Evolutionary conservation across 495 filamentous ascomycete genomes (phyloP).

Genomic region (Penicillium longicatenatum): DNA sequence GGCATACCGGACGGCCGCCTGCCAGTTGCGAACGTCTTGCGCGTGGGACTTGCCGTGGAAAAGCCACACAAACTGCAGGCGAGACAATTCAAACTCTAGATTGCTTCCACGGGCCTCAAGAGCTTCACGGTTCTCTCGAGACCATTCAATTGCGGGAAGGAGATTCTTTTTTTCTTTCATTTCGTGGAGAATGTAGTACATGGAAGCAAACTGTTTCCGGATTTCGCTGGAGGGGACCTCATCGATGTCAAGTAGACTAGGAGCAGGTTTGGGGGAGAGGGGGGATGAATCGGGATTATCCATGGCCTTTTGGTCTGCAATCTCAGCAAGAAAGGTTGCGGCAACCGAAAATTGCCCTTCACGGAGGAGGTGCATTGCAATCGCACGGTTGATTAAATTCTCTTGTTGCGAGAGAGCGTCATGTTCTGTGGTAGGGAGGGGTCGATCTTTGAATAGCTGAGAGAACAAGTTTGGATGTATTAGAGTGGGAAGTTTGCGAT

Average conservation of each 20-base stretch:
- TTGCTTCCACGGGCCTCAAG: constrained; percentile 86
- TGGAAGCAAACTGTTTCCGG: constrained; percentile 77
- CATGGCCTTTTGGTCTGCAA: constrained; percentile 34
- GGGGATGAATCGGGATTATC: constrained; percentile 15
- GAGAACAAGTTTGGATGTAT: not conserved
- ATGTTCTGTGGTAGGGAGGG: constrained; percentile 73
- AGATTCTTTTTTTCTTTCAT: constrained; percentile 71
- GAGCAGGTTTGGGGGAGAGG: constrained; percentile 19
- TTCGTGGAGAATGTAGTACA: constrained; percentile 86
- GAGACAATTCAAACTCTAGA: constrained; percentile 90
- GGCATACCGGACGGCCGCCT: constrained; percentile 73
- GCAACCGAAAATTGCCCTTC: constrained; percentile 93
- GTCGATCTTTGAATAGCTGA: constrained; percentile 75
- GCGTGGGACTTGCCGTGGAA: constrained; percentile 55
- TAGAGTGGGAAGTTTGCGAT: not conserved
- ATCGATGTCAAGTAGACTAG: constrained; percentile 46
- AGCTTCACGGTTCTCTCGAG: constrained; percentile 63
- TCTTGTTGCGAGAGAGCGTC: constrained; percentile 79
- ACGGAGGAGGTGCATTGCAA: constrained; percentile 92
- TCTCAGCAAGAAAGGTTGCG: constrained; percentile 73
- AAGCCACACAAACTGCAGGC: constrained; percentile 83
- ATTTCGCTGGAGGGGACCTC: constrained; percentile 66
- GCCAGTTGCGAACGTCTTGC: constrained; percentile 39
- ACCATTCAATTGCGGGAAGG: constrained; percentile 83
- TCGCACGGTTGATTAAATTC: constrained; percentile 82